A percentile compares a stretch with the other conserved stretches of the same genome.
phyloP scores from a whole-genome alignment of 306 rosid species.

The Vigna mungo region DNA sequence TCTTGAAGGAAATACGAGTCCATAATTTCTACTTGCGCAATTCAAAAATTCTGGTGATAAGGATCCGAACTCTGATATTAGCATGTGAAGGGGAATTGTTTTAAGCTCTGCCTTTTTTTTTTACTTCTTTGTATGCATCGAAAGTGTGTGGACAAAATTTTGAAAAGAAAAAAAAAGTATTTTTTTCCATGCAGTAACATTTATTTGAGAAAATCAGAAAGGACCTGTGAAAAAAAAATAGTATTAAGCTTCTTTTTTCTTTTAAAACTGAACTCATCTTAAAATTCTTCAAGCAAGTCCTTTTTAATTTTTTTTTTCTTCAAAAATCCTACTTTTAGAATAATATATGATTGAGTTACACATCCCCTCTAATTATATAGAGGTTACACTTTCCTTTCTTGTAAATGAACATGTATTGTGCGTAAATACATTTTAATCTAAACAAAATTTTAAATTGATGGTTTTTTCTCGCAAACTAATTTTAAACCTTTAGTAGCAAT shows the following conservation, averaged over 20 bases:
- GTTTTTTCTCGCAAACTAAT: not conserved
- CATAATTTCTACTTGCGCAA: conserved; percentile 32
- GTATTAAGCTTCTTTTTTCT: not conserved
- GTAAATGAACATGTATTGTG: not conserved
- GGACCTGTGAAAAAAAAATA: not conserved
- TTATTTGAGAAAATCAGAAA: not conserved
- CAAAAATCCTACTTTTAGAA: not conserved
- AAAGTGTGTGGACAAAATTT: not conserved
- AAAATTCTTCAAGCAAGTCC: not conserved
- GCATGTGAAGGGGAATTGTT: conserved; percentile 30
- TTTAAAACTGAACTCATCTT: not conserved
- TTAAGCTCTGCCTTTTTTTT: conserved; percentile 31
- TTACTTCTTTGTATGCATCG: not conserved
- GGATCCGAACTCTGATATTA: conserved; percentile 31
- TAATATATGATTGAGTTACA: not conserved
- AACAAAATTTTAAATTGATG: not conserved
- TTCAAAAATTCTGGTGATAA: conserved; percentile 45
- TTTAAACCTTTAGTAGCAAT: not conserved
- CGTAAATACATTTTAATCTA: not conserved
- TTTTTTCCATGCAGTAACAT: not conserved
- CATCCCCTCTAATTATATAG: not conserved
- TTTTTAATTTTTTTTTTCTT: not conserved
- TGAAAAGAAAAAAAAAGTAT: not conserved
- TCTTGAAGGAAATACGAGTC: conserved; percentile 27
- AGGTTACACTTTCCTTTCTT: not conserved